Evolutionary conservation across 116 monocot species (phyloP), one percentile per base, ranked within the genome.

Genomic region (Cymodocea nodosa): DNA sequence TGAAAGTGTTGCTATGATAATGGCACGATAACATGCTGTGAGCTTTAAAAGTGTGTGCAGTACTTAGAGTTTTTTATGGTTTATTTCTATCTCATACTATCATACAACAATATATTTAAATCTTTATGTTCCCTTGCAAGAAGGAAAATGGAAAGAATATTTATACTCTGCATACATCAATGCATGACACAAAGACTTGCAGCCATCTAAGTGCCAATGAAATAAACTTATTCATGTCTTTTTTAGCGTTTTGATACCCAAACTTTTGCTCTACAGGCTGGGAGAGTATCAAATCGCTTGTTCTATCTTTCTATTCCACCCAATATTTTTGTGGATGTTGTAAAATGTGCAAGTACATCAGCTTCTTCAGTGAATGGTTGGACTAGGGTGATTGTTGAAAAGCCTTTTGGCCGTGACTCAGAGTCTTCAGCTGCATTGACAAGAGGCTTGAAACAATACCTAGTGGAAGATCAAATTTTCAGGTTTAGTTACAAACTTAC

Each of bases 321-420:
- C 68, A 89, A 93, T 79, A 85, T 93, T 68, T 93, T 93, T 70
- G 62, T 93, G 48, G 74, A 93, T 73, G 93, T 89, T 12, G 93
- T 84, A 59, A 85, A 93, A 83, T 85, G 81, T 81, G 81, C 93
- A 25, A 85, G 89, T 55, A 73, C 62, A 49, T 81, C 89, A 64
- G 82, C 86, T 67, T 83, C 93, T 71, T 89, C 93, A 59, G 61
- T 40, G 51, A 85, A 79, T 78, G 93, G 93, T 13, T 93, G 93
- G 93, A 93, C 89, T 60, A 81, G 93, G 74, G 86, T 93, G 17
- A 93, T 93, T 59, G 93, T 93, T 68, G 93, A 93, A 70, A 93
- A 93, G 61, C 93, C 93, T 3, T 93, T 93, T 78, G 93, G 93
- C 5, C 77, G 89, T 5, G 89, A 93, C 23, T 81, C 82, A 37